Percentiles rank a stretch among this genome's conserved stretches.
phyloP scores from a whole-genome alignment of 1,139 yeast species.

The Protomyces arabidopsidicola region DNA sequence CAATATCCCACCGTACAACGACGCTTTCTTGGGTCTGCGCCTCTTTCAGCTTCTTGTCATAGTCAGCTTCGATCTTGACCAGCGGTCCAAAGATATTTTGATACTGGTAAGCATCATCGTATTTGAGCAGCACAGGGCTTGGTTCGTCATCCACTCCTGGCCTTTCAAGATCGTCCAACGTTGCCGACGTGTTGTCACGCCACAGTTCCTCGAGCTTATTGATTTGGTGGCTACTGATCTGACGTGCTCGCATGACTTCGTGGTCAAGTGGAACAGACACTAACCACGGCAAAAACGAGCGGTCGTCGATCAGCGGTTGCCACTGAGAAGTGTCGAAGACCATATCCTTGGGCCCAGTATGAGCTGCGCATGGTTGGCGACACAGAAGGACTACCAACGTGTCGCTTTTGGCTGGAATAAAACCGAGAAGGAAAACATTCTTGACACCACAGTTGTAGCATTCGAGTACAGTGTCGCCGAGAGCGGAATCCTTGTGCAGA shows the following conservation, averaged over 20 bases:
- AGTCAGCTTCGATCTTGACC: slow-evolving; percentile 74
- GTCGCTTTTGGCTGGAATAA: slow-evolving; percentile 75
- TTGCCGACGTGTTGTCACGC: slow-evolving; percentile 67
- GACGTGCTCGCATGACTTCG: slow-evolving; percentile 52
- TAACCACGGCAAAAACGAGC: slow-evolving; percentile 77
- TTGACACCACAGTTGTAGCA: slow-evolving; percentile 86
- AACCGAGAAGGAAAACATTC: slow-evolving; percentile 78
- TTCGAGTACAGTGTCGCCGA: slow-evolving; percentile 80
- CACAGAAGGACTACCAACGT: slow-evolving; percentile 83
- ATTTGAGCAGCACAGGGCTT: slow-evolving; percentile 68
- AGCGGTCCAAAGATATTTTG: slow-evolving; percentile 83
- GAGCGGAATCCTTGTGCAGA: slow-evolving; percentile 71
- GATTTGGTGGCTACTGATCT: slow-evolving; percentile 62
- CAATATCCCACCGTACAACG: slow-evolving; percentile 68
- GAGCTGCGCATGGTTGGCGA: slow-evolving; percentile 81
- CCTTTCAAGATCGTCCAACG: slow-evolving; percentile 51
- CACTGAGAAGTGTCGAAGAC: slow-evolving; percentile 88
- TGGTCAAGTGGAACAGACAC: slow-evolving; percentile 66
- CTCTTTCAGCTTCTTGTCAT: slow-evolving; percentile 69
- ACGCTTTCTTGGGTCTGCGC: slow-evolving; percentile 73
- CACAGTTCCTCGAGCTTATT: slow-evolving; percentile 73
- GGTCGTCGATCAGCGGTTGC: slow-evolving; percentile 79
- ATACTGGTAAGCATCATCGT: slow-evolving; percentile 78
- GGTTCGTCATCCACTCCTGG: slow-evolving; percentile 56
- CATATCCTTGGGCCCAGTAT: slow-evolving; percentile 42